phyloP scores from a whole-genome alignment of 352 stramenopile species.

The Thraustotheca clavata region DNA sequence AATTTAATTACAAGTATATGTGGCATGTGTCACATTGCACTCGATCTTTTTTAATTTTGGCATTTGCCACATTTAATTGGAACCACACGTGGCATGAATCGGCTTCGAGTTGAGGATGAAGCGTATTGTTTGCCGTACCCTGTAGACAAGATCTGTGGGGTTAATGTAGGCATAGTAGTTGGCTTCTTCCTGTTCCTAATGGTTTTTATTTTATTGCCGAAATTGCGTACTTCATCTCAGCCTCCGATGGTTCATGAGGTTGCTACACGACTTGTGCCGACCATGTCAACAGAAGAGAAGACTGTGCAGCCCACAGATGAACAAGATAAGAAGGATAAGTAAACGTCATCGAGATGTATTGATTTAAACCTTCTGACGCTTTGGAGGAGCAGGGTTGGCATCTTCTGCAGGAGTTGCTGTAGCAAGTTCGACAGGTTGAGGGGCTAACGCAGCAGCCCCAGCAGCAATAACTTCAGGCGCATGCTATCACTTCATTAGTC shows the following conservation, averaged over 20 bases:
- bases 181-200: conserved; percentile 18
- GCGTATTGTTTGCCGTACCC: conserved; percentile 12
- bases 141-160: conserved; percentile 9
- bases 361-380: conserved; percentile 27
- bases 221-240: not conserved
- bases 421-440: not conserved
- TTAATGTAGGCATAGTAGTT: conserved; percentile 12
- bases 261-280: not conserved
- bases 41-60: not conserved
- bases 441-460: not conserved
- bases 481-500: conserved; percentile 25
- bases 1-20: not conserved
- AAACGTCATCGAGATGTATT: not conserved
- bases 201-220: conserved; percentile 13
- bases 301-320: conserved; percentile 16
- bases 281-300: conserved; percentile 13
- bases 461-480: conserved; percentile 57
- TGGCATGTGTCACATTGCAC: not conserved
- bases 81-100: not conserved
- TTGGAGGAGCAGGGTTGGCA: conserved; percentile 28
- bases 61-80: not conserved
- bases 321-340: conserved; percentile 18
- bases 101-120: not conserved
- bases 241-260: not conserved
- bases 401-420: conserved; percentile 9